A percentile compares a stretch with the other conserved stretches of the same genome.
Conservation (phyloP, 768 basidiomycete species). For the Dendrothele bispora region DNA sequence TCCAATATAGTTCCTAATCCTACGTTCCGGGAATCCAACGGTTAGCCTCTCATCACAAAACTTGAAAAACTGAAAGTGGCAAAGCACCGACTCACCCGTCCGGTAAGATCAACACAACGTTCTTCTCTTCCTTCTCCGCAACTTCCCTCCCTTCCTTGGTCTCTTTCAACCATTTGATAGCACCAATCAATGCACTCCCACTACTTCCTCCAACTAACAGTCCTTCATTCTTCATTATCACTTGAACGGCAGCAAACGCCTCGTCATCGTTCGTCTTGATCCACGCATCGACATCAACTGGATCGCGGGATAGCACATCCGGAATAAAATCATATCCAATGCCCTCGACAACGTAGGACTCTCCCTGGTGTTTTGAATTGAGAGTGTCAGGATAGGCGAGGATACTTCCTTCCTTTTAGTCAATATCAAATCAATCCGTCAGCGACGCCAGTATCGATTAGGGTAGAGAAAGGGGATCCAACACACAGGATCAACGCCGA, state of each 20-base stretch:
- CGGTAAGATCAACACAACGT: constrained; percentile 86
- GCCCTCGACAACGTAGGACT: constrained; percentile 84
- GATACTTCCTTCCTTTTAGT: constrained; percentile 80
- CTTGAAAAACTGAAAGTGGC: too few relatives aligned
- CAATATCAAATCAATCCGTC: constrained; percentile 7
- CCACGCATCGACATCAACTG: constrained; percentile 69
- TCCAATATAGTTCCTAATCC: constrained; percentile 93
- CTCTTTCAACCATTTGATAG: constrained; percentile 70
- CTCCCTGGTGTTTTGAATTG: constrained; percentile 52
- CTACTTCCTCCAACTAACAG: constrained; percentile 93
- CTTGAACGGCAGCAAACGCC: constrained; percentile 72
- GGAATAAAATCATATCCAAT: constrained; percentile 96
- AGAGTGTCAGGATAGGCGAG: constrained; percentile 71
- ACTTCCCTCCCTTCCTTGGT: constrained; percentile 63
- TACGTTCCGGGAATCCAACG: constrained; percentile 31
- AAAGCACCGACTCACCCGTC: constrained; percentile 96
- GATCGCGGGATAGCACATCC: constrained; percentile 72
- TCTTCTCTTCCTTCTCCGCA: constrained; percentile 68
- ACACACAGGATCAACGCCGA: constrained; percentile 91
- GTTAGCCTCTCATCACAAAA: background rate
- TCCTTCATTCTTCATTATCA: constrained; percentile 82
- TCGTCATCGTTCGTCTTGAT: constrained; percentile 83
- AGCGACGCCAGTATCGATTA: too few relatives aligned
- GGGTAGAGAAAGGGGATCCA: constrained; percentile 4
- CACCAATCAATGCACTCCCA: constrained; percentile 81